A percentile compares a stretch with the other conserved stretches of the same genome.
Evolutionary conservation across 345 rosid species (phyloP).

Genomic region (Hevea brasiliensis): DNA sequence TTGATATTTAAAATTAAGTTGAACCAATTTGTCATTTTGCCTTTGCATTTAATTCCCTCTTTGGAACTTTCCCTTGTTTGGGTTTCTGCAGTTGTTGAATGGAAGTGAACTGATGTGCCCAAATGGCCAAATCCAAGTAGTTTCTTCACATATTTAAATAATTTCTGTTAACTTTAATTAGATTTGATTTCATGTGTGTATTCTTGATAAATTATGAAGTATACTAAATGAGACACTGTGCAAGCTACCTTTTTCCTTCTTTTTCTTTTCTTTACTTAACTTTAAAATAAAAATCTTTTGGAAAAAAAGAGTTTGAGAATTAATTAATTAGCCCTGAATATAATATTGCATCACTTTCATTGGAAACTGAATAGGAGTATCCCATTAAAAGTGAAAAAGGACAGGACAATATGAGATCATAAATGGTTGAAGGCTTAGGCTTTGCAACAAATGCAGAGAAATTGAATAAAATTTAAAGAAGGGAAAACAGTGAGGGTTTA

Average conservation of each 20-base stretch:
- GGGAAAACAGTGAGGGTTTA: too few relatives aligned
- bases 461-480: background rate
- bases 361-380: background rate
- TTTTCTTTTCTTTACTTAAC: too few relatives aligned
- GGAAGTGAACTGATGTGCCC: too few relatives aligned
- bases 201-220: too few relatives aligned
- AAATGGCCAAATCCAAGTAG: too few relatives aligned
- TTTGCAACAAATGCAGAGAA: background rate
- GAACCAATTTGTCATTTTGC: background rate
- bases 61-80: background rate
- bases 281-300: too few relatives aligned
- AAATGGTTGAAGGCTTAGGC: background rate
- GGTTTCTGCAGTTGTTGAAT: too few relatives aligned
- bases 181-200: too few relatives aligned
- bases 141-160: too few relatives aligned
- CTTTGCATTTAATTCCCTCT: slow-evolving; percentile 8
- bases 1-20: slow-evolving; percentile 10
- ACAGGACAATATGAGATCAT: background rate
- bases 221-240: background rate
- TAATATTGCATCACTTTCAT: slow-evolving; percentile 5
- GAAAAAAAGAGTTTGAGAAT: too few relatives aligned
- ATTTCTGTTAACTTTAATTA: too few relatives aligned
- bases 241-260: background rate
- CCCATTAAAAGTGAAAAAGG: background rate
- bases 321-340: background rate